Base-by-base conservation (phyloP, 2,329 filamentous ascomycete genomes). In the Diplodia mutila region DNA sequence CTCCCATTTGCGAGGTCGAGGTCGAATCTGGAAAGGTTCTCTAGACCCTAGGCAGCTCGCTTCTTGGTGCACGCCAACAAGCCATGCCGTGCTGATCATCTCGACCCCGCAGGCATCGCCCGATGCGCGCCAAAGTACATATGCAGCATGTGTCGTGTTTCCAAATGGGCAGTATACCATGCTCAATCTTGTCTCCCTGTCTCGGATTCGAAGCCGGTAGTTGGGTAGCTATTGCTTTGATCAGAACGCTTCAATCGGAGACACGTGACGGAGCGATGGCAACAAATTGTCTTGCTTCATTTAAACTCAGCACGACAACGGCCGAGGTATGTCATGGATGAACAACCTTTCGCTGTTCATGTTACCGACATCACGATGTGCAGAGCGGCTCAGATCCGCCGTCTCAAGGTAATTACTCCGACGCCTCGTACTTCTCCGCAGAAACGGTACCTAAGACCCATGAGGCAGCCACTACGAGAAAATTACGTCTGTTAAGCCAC, bases 401-500 rank as follows among this genome's bases (percentile, higher is more conserved):
- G 29, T 51, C 42, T 49, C 42, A 49, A 63, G 59, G 42, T 63
- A n/a, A 63, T 37, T 29, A 42, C 27, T 51, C 29, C 59, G 46
- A 51, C 29, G 48, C 39, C 29, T 48, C 37, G 29, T 48, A 27
- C 46, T 25, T 51, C 59, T 51, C 59, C 59, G 59, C 46, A 63
- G 37, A 63, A 34, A 7, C 46, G 59, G 59, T 51, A 11, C 12
- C 27, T 37, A 25, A 51, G 42, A 63, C 59, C 27, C 57, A 61
- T 61, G 39, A 27, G 39, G 57, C 57, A 61, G 57, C 57, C 37
- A n/a, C 57, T 61, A 23, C 57, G 57, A 61, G 18, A 29, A 61
- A 37, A 61, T 49, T 61, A 61, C 57, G 42, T 61, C 23, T 25
- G 9, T 46, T 29, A 27, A 46, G 55, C 29, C 29, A 32, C 29